phyloP scores from a whole-genome alignment of 192 early-diverging fungal species.

The Rhizoclosmatium sp. region DNA sequence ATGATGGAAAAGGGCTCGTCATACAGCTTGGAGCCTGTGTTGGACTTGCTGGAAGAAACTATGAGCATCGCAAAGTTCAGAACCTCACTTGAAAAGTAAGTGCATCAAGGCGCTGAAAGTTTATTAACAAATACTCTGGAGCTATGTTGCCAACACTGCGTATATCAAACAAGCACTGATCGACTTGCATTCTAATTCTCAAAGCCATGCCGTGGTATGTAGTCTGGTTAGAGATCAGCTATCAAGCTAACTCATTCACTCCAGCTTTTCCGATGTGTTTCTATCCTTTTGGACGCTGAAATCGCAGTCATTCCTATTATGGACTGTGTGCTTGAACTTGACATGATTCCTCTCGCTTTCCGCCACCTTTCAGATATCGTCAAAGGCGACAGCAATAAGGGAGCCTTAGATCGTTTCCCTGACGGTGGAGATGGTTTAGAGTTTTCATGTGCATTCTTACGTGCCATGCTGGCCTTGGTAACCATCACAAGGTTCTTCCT shows the following conservation, averaged over 20 bases:
- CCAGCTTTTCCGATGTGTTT: conserved; percentile 21
- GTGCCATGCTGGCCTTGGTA: conserved; percentile 11
- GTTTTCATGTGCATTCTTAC: conserved; percentile 6
- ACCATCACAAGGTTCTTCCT: neutral
- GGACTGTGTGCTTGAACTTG: conserved; percentile 10
- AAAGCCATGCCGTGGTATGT: conserved; percentile 21
- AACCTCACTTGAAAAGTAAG: conserved; percentile 13
- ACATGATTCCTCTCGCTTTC: conserved; percentile 22
- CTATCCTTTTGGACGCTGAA: conserved; percentile 15
- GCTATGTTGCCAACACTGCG: conserved; percentile 5
- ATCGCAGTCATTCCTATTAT: neutral
- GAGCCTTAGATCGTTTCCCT: neutral
- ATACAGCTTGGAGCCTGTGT: conserved; percentile 20
- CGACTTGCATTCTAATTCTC: conserved; percentile 3
- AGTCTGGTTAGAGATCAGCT: neutral
- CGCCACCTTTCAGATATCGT: conserved; percentile 6
- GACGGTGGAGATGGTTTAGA: conserved; percentile 22
- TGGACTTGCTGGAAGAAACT: conserved; percentile 32
- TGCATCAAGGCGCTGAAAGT: neutral
- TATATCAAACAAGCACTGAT: conserved; percentile 15
- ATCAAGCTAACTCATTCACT: no score
- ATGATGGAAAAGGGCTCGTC: conserved; percentile 29
- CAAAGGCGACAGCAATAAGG: neutral
- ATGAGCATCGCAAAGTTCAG: conserved; percentile 18
- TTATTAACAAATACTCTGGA: neutral